Base-by-base conservation (phyloP, 371 early-diverging fungal species). In the Mucor irregularis region DNA sequence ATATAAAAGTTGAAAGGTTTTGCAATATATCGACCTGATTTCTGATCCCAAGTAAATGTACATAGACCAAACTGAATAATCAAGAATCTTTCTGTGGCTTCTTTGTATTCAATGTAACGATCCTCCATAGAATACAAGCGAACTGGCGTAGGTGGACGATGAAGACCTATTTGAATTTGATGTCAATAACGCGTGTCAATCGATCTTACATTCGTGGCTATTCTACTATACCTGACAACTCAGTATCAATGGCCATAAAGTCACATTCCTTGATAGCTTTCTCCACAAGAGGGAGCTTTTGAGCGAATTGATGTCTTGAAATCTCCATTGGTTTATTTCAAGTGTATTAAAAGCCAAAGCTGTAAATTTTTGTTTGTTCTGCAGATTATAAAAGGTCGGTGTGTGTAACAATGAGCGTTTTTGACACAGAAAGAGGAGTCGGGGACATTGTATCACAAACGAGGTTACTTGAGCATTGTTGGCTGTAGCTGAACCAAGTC, bases 1-100 rank as follows among this genome's bases (percentile, higher is more conserved):
- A 93, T 75, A 66, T 90, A 91, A 61, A 91, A 91, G 64, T 92
- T 94, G 86, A 93, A 93, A 2, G 96, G 87, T 45, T 82, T 84
- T 9, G 91, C 88, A 25, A 87, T 73, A 74, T 91, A 95, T 22
- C 75, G 68, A 26, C 83, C 83, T 11, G 67, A 67, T 28, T 53
- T 54, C 13, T 66, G 77, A 47, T 82, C 81, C 86, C 88, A 90
- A 2, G 60, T 78, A 66, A 93, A 94, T 4, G 88, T 81, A 54
- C 89, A 84, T 30, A 95, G 58, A 7, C 96, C 96, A 55, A 89
- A 90, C 72, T 95, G 96, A 28, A 85, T 78, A 47, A 89, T 81
- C 4, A 76, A 60, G 56, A 85, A 91, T 0, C 78, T 61, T 38
- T 78, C 68, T 8, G 89, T 84, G 2, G 85, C 82, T 38, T 72